These are phyloP conservation scores for Alternaria panax DNA, from an alignment of 2,329 filamentous ascomycete genomes.

Conservation along the genomic window DNA sequence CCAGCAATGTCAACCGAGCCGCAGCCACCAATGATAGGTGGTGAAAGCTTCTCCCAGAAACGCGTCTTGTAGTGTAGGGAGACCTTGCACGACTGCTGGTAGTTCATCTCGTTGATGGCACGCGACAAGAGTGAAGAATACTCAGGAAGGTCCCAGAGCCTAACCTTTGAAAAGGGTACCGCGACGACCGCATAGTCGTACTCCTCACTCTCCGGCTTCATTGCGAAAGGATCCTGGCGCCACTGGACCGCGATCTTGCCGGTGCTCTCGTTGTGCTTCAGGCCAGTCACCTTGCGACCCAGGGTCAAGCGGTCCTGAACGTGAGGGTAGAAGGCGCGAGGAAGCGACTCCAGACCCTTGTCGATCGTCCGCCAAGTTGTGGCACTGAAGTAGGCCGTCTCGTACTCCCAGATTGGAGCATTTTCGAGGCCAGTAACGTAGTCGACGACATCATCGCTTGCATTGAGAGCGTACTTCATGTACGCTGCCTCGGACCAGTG, in stretches of 20 bases:
- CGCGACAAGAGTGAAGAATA: conserved; percentile 60
- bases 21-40: conserved; percentile 70
- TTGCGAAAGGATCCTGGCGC: conserved; percentile 57
- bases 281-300: conserved; percentile 64
- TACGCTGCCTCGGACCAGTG: conserved; percentile 71
- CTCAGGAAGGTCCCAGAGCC: conserved; percentile 66
- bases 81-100: conserved; percentile 63
- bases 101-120: conserved; percentile 60
- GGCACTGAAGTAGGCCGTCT: conserved; percentile 64
- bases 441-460: conserved; percentile 62
- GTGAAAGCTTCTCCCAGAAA: conserved; percentile 63
- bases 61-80: conserved; percentile 73
- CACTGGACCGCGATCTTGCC: conserved; percentile 66
- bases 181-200: conserved; percentile 74
- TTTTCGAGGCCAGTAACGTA: conserved; percentile 48
- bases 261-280: conserved; percentile 60
- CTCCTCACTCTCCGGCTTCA: conserved; percentile 55
- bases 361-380: conserved; percentile 71
- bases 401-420: conserved; percentile 61
- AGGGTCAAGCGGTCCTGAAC: conserved; percentile 66
- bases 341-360: conserved; percentile 65
- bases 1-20: conserved; percentile 67
- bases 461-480: conserved; percentile 65
- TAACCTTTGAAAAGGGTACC: conserved; percentile 69
- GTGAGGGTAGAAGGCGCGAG: conserved; percentile 67